Evolutionary conservation across 2,329 filamentous ascomycete genomes (phyloP).

Genomic region (Sarocladium kiliense): DNA sequence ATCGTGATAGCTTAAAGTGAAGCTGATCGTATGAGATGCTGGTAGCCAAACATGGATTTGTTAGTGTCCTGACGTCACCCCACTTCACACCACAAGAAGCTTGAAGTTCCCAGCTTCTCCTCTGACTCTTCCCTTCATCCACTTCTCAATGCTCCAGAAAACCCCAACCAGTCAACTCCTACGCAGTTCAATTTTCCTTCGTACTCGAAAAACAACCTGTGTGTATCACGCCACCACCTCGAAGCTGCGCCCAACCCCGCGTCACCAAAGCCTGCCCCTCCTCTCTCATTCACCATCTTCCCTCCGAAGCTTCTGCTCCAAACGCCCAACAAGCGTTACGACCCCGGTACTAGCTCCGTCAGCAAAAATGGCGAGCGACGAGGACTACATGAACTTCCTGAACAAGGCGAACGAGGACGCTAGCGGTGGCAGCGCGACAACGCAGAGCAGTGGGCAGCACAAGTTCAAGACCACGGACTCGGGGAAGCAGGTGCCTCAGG

Average conservation of each 20-base stretch:
- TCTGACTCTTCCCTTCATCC: not conserved
- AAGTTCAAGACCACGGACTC: constrained; percentile 47
- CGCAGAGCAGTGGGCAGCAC: constrained; percentile 14
- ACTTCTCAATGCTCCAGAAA: not conserved
- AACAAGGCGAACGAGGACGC: constrained; percentile 82
- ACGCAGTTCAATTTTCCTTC: not conserved
- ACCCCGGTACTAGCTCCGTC: not conserved
- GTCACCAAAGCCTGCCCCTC: not conserved
- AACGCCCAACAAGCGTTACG: not conserved
- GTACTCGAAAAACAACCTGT: not conserved
- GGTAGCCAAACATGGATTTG: not conserved
- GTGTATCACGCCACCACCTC: not conserved
- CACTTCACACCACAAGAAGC: constrained; percentile 1
- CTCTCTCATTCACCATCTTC: not conserved
- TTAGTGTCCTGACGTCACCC: constrained; percentile 12
- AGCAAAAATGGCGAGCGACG: constrained; percentile 64
- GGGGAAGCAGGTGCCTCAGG: constrained; percentile 54
- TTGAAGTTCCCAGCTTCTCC: not conserved
- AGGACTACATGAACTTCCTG: constrained; percentile 78
- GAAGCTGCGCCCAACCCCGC: not conserved
- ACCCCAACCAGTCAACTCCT: not conserved
- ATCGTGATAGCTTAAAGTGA: not conserved
- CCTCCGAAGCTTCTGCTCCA: not conserved
- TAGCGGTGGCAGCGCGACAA: constrained; percentile 37
- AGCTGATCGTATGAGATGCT: not conserved